A percentile compares a stretch with the other conserved stretches of the same genome.
phyloP scores from a whole-genome alignment of 768 basidiomycete species.

The Tulasnella sp. region DNA sequence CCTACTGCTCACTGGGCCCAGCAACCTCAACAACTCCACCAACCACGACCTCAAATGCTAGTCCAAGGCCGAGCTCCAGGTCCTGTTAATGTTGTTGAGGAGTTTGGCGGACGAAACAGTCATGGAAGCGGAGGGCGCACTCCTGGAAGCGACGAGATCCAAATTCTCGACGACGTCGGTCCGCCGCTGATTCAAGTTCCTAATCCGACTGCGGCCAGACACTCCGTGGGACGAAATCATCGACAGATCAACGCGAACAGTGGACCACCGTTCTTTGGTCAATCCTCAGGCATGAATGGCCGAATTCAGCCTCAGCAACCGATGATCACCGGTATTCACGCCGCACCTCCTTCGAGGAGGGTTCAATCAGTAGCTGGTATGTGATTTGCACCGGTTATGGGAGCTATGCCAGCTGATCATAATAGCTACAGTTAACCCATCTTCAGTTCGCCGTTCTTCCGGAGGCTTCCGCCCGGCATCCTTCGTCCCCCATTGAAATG shows the following conservation, averaged over 20 bases:
- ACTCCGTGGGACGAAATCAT: background rate
- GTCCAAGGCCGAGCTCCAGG: background rate
- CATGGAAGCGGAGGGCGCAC: conserved; percentile 12
- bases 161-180: background rate
- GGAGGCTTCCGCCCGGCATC: conserved; percentile 29
- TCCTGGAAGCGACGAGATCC: conserved; percentile 20
- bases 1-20: conserved; percentile 18
- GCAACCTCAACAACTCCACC: conserved; percentile 33
- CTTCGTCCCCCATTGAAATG: conserved; percentile 12
- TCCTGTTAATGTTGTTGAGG: background rate
- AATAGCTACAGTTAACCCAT: background rate
- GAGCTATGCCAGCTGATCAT: background rate
- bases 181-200: background rate
- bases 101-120: background rate
- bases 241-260: background rate
- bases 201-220: background rate
- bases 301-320: conserved; percentile 6
- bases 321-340: background rate
- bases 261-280: background rate
- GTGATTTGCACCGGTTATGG: background rate
- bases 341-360: background rate
- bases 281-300: conserved; percentile 3
- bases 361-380: conserved; percentile 8
- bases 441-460: conserved; percentile 24
- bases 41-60: conserved; percentile 20